Conservation (phyloP, 2,329 filamentous ascomycete species). For the Venturia aucupariae region DNA sequence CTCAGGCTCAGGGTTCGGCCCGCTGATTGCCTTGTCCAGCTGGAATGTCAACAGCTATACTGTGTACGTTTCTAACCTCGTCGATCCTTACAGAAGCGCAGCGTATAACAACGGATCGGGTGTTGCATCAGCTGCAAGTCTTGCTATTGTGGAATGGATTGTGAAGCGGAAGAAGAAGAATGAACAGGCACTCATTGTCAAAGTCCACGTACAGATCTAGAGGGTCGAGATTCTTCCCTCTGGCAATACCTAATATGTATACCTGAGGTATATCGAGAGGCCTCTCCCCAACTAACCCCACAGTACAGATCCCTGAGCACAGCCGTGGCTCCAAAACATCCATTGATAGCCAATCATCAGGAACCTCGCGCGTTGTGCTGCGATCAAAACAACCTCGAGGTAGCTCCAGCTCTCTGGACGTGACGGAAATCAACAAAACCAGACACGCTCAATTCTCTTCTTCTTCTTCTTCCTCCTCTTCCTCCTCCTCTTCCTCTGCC, state of each 20-base stretch:
- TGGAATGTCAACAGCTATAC: not conserved
- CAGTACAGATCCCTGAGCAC: not conserved
- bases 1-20: too few relatives aligned
- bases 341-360: not conserved
- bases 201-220: not conserved
- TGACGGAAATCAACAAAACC: constrained; percentile 1
- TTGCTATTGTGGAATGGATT: constrained; percentile 4
- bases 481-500: not conserved
- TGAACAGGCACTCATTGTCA: not conserved
- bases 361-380: constrained; percentile 1
- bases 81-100: not conserved
- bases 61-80: not conserved
- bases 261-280: too few relatives aligned
- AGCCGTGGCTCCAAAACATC: not conserved
- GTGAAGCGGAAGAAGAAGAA: not conserved
- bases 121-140: not conserved
- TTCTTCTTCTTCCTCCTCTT: not conserved
- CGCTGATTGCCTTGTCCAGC: not conserved
- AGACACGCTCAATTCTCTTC: not conserved
- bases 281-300: too few relatives aligned
- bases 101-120: not conserved
- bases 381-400: constrained; percentile 1
- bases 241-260: too few relatives aligned
- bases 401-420: not conserved
- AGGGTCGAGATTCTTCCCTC: too few relatives aligned